Percentiles rank a stretch among this genome's conserved stretches.
These are phyloP conservation scores for Moelleriella libera DNA, from an alignment of 2,329 filamentous ascomycete species.

Conservation along the genomic window DNA sequence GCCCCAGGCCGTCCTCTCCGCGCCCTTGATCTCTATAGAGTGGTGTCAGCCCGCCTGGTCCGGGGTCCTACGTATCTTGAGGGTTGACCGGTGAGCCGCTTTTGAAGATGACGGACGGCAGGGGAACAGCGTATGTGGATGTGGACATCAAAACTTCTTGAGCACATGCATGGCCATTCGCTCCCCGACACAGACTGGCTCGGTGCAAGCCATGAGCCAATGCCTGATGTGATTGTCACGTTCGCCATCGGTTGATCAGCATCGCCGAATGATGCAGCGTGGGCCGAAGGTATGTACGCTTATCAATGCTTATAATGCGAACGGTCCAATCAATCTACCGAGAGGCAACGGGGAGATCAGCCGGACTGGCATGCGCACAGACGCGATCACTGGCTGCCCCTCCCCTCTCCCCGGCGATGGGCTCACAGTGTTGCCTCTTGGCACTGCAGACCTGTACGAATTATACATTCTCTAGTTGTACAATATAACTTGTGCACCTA, in stretches of 20 bases:
- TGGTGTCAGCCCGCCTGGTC: too few species aligned
- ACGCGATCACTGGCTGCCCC: not conserved
- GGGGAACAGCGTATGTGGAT: not conserved
- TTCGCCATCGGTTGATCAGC: not conserved
- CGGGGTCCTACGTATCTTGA: too few species aligned
- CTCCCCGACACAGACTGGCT: not conserved
- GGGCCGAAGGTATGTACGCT: not conserved
- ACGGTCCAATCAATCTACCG: not conserved
- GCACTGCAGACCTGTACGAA: too few species aligned
- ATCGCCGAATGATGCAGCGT: too few species aligned
- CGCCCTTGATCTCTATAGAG: not conserved
- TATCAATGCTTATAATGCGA: not conserved
- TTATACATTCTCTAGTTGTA: too few species aligned
- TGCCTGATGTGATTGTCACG: not conserved
- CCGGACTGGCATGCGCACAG: not conserved
- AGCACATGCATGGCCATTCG: too few species aligned
- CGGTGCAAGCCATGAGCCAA: not conserved
- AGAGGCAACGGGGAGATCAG: not conserved
- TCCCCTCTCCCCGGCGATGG: not conserved
- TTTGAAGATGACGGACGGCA: not conserved
- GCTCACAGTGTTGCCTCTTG: not conserved
- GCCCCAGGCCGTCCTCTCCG: not conserved
- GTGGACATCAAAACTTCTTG: too few species aligned
- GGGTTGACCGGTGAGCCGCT: too few species aligned
- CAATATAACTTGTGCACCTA: too few species aligned